Evolutionary conservation across 176 grass and related monocot species (phyloP).

Genomic region (Coix lacrymajobi): DNA sequence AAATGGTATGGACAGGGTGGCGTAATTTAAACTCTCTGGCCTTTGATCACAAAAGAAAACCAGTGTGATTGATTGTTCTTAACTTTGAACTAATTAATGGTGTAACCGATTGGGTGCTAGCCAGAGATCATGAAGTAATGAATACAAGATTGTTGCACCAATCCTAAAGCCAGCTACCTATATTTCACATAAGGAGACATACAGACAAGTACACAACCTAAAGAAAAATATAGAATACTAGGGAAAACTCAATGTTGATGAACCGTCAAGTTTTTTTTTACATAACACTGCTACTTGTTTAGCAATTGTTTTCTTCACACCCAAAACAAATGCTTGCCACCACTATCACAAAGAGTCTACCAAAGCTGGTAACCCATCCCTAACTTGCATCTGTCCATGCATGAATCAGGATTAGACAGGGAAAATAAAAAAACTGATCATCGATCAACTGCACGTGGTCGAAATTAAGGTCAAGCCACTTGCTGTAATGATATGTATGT

Average conservation of each 20-base stretch:
- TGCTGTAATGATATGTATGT: background rate
- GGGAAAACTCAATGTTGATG: background rate
- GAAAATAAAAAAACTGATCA: background rate
- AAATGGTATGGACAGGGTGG: too few relatives aligned
- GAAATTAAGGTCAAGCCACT: conserved; percentile 20
- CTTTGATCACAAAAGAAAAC: background rate
- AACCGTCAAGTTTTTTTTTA: background rate
- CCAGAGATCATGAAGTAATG: background rate
- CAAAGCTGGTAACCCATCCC: background rate
- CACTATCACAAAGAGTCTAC: background rate
- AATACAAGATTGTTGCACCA: background rate
- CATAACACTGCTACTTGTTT: background rate
- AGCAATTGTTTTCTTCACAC: background rate
- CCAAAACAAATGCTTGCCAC: background rate
- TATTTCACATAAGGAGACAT: background rate
- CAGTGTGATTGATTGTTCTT: background rate
- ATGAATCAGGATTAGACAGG: background rate
- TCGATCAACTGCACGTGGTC: background rate
- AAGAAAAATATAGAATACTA: background rate
- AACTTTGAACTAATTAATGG: background rate
- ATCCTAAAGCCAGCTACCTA: background rate
- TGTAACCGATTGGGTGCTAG: background rate
- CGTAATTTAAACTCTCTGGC: too few relatives aligned
- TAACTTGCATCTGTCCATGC: background rate
- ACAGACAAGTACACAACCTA: background rate